These are phyloP conservation scores for Epithemia pelagica DNA, from an alignment of 108 stramenopile genomes.

Conservation along the genomic window DNA sequence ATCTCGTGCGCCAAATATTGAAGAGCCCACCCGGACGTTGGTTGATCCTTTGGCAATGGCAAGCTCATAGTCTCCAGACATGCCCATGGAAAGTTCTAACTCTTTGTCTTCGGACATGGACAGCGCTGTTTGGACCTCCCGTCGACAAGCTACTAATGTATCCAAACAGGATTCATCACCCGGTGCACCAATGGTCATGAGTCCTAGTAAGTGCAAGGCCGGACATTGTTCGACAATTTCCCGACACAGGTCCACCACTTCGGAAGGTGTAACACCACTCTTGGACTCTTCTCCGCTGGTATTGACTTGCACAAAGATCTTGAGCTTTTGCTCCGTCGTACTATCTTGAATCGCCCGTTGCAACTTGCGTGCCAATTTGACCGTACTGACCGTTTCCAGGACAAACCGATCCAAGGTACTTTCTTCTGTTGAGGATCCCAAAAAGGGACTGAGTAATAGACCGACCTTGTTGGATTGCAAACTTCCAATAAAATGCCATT, in stretches of 20 bases:
- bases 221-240: constrained; percentile 68
- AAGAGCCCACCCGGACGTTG: constrained; percentile 92
- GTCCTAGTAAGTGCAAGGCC: constrained; percentile 69
- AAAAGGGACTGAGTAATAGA: constrained; percentile 62
- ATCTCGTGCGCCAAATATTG: constrained; percentile 93
- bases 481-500: constrained; percentile 96
- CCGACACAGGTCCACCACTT: constrained; percentile 38
- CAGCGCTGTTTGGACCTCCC: constrained; percentile 37
- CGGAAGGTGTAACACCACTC: constrained; percentile 68
- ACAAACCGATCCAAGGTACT: constrained; percentile 13
- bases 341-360: constrained; percentile 47
- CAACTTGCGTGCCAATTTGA: constrained; percentile 91
- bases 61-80: constrained; percentile 94
- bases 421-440: constrained; percentile 6
- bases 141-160: constrained; percentile 44
- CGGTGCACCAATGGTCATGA: constrained; percentile 98
- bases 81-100: constrained; percentile 96
- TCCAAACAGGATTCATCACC: constrained; percentile 86
- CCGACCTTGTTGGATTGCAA: constrained; percentile 96
- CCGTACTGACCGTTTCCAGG: constrained; percentile 87
- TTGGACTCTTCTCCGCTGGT: constrained; percentile 96
- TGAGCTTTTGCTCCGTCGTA: constrained; percentile 16
- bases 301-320: constrained; percentile 91
- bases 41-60: constrained; percentile 92
- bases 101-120: constrained; percentile 25